Conservation (phyloP, 2,329 filamentous ascomycete species). For the Colletotrichum viniferum region DNA sequence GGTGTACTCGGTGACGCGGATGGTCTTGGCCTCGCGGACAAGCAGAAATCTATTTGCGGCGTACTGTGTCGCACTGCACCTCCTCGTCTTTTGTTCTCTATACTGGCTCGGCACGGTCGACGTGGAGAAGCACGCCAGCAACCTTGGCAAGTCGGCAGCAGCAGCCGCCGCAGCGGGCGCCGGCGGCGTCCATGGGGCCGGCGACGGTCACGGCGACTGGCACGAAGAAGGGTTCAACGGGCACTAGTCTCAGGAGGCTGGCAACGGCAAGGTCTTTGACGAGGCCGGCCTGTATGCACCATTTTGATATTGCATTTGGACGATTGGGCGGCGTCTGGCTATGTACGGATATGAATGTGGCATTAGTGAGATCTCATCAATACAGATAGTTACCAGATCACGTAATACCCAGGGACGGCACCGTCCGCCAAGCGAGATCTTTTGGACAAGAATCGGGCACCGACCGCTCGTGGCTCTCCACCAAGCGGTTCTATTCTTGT, state of each 20-base stretch:
- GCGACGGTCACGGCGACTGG: constrained; percentile 59
- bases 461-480: background rate
- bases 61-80: constrained; percentile 87
- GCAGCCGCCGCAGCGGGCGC: constrained; percentile 45
- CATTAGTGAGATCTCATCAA: constrained; percentile 2
- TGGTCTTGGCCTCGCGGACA: constrained; percentile 87
- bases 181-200: constrained; percentile 28
- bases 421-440: background rate
- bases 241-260: constrained; percentile 27
- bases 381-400: background rate
- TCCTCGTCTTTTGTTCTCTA: constrained; percentile 84
- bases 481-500: constrained; percentile 5
- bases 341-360: background rate
- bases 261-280: background rate
- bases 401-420: background rate
- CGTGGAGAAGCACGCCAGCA: constrained; percentile 64
- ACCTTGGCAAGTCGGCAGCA: constrained; percentile 54
- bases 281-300: background rate
- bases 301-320: constrained; percentile 1
- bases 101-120: constrained; percentile 81
- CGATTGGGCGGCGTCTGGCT: background rate
- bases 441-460: background rate
- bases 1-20: constrained; percentile 87
- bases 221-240: constrained; percentile 64
- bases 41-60: constrained; percentile 93